These are phyloP conservation scores for Tylopilus subfusipes DNA, from an alignment of 768 basidiomycete species.

Conservation along the genomic window DNA sequence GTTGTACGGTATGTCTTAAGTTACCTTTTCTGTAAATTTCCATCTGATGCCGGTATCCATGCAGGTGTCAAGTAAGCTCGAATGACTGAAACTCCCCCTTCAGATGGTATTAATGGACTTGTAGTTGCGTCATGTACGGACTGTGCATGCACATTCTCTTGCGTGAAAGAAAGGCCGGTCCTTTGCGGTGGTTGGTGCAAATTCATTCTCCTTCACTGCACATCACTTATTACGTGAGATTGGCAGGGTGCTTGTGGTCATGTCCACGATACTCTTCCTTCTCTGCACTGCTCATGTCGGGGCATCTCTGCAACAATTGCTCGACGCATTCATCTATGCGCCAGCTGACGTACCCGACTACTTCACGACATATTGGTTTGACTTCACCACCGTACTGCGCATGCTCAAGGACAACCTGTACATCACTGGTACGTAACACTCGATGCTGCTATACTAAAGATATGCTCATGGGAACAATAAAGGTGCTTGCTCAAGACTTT, in stretches of 20 bases:
- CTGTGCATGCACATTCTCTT: background rate
- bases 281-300: background rate
- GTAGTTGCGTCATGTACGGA: background rate
- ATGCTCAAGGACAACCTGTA: background rate
- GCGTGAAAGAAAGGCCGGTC: background rate
- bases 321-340: constrained; percentile 2
- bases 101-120: background rate
- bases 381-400: background rate
- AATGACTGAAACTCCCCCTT: no score
- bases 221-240: background rate
- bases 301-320: background rate
- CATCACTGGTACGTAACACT: background rate
- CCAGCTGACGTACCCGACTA: background rate
- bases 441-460: no score
- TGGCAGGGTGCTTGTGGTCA: background rate
- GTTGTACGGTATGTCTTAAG: background rate
- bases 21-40: background rate
- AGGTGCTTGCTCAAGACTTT: background rate
- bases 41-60: background rate
- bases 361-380: background rate
- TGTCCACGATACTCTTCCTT: background rate
- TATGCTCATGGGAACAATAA: background rate
- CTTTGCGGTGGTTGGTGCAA: background rate
- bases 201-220: background rate
- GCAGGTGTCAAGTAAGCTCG: background rate